phyloP scores from a whole-genome alignment of 805 yeast genomes.

The Kodamaea fukazawae region DNA sequence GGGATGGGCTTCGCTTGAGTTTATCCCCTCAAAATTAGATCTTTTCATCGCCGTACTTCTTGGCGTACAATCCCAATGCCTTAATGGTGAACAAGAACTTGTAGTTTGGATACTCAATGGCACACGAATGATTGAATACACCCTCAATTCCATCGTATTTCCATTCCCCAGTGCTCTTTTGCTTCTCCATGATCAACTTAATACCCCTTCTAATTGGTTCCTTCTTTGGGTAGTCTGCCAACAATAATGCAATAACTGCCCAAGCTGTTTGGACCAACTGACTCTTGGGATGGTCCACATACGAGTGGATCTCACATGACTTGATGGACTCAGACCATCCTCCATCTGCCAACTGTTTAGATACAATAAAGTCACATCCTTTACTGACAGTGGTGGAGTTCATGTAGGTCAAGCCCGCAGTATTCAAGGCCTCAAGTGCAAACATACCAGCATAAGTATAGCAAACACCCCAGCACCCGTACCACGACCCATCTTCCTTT shows the following conservation, averaged over 20 bases:
- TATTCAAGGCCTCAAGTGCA: constrained; percentile 86
- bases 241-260: constrained; percentile 78
- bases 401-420: constrained; percentile 61
- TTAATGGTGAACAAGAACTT: constrained; percentile 86
- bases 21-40: too few relatives aligned
- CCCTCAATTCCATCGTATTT: constrained; percentile 85
- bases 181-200: constrained; percentile 60
- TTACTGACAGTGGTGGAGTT: constrained; percentile 60
- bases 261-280: constrained; percentile 89
- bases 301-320: constrained; percentile 76
- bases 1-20: too few relatives aligned
- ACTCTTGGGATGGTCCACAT: constrained; percentile 63
- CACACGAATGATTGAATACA: constrained; percentile 87
- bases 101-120: constrained; percentile 94
- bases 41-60: constrained; percentile 26
- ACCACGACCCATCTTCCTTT: constrained; percentile 87
- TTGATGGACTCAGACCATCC: constrained; percentile 98
- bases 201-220: constrained; percentile 63
- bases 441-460: constrained; percentile 96
- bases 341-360: constrained; percentile 80
- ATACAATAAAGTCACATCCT: constrained; percentile 83
- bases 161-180: constrained; percentile 79
- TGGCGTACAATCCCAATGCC: constrained; percentile 74
- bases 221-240: constrained; percentile 77
- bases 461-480: constrained; percentile 98